phyloP scores from a whole-genome alignment of 2,329 filamentous ascomycete genomes.

The Ilyonectria sp. region DNA sequence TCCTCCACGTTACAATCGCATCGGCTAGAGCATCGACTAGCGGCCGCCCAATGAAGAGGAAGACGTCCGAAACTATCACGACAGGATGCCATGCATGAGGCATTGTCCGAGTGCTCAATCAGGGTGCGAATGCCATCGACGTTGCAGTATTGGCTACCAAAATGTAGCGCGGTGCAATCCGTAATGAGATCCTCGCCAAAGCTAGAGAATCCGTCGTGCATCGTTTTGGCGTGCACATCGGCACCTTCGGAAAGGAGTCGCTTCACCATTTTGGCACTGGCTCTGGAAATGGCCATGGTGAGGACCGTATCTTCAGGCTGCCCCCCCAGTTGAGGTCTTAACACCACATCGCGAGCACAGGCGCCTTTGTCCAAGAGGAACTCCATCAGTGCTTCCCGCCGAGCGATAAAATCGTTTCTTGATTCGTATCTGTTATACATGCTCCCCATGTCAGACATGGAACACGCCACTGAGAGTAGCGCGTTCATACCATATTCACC shows the following conservation, averaged over 20 bases:
- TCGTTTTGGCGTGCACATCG: background rate
- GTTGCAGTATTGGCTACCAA: background rate
- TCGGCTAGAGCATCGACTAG: background rate
- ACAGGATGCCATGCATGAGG: background rate
- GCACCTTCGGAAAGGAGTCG: background rate
- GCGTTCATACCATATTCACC: too few relatives aligned
- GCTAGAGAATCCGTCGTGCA: background rate
- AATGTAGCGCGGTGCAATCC: background rate
- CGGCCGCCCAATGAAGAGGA: constrained; percentile 6
- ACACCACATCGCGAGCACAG: background rate
- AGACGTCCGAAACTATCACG: constrained; percentile 1
- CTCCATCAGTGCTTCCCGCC: too few relatives aligned
- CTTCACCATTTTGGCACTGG: background rate
- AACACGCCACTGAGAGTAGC: too few relatives aligned
- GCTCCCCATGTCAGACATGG: too few relatives aligned
- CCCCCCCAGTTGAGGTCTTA: background rate
- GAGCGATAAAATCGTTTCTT: too few relatives aligned
- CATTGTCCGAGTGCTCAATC: background rate
- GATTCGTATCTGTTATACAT: too few relatives aligned
- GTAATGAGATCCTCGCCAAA: background rate
- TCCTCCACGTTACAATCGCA: too few relatives aligned
- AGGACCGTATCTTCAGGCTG: background rate
- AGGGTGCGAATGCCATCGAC: background rate
- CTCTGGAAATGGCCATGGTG: background rate
- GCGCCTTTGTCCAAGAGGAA: too few relatives aligned